Percentiles rank a stretch among this genome's conserved stretches.
Conservation (phyloP, 1,284 basidiomycete genomes). For the Entoloma clypeatum region DNA sequence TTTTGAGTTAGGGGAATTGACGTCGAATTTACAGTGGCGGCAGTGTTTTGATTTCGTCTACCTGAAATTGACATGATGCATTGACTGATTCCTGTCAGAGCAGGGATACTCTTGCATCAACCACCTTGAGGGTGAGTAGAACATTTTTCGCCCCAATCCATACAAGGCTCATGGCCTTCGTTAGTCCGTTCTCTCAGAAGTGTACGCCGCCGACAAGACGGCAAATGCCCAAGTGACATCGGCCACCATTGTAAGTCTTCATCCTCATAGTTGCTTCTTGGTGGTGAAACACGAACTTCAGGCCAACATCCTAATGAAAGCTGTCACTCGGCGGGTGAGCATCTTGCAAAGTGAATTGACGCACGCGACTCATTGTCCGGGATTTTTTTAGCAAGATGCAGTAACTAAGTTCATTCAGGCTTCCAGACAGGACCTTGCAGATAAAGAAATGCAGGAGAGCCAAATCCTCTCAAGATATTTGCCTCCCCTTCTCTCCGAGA, state of each 20-base stretch:
- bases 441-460: constrained; percentile 57
- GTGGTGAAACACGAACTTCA: constrained; percentile 19
- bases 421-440: constrained; percentile 60
- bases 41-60: no score
- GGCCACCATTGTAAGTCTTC: constrained; percentile 37
- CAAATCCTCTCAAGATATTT: constrained; percentile 51
- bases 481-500: constrained; percentile 53
- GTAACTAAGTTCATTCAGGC: constrained; percentile 52
- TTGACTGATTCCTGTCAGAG: constrained; percentile 38
- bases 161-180: not conserved
- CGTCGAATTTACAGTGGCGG: no score
- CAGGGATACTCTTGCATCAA: constrained; percentile 52
- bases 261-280: not conserved
- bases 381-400: constrained; percentile 48
- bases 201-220: constrained; percentile 63
- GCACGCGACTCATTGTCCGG: not conserved
- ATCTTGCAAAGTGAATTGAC: constrained; percentile 1
- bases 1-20: no score
- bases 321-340: constrained; percentile 54
- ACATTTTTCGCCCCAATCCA: not conserved
- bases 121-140: constrained; percentile 54
- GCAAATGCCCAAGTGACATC: constrained; percentile 39
- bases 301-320: constrained; percentile 52
- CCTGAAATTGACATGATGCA: no score
- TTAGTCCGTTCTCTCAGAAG: constrained; percentile 66